A percentile compares a stretch with the other conserved stretches of the same genome.
These are phyloP conservation scores for Colletotrichum viniferum DNA, from an alignment of 2,329 filamentous ascomycete species.

Conservation along the genomic window DNA sequence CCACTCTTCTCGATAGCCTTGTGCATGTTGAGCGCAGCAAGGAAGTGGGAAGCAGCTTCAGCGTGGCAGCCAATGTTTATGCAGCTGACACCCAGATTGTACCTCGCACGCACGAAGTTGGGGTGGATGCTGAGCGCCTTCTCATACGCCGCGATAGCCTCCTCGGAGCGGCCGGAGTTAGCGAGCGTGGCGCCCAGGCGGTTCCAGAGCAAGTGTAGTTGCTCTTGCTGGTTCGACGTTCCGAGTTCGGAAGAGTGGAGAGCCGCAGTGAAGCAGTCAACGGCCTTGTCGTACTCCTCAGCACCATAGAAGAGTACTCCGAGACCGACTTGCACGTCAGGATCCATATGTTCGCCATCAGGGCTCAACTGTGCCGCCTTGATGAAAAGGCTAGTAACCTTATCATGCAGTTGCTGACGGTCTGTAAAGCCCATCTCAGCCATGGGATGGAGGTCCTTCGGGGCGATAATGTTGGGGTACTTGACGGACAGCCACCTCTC, in stretches of 20 bases:
- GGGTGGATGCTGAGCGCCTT: slow-evolving; percentile 87
- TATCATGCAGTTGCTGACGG: slow-evolving; percentile 85
- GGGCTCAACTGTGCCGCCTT: slow-evolving; percentile 90
- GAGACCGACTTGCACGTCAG: slow-evolving; percentile 95
- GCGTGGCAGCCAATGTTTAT: slow-evolving; percentile 97
- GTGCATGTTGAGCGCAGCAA: slow-evolving; percentile 94
- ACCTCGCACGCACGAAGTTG: slow-evolving; percentile 95
- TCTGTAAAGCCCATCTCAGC: slow-evolving; percentile 95
- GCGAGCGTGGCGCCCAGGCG: slow-evolving; percentile 93
- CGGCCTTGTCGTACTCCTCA: slow-evolving; percentile 97
- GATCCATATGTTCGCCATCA: slow-evolving; percentile 94
- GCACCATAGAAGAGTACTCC: slow-evolving; percentile 97
- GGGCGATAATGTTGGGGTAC: slow-evolving; percentile 82
- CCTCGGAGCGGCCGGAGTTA: slow-evolving; percentile 91
- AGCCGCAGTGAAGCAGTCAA: slow-evolving; percentile 96
- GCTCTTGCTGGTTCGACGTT: slow-evolving; percentile 80
- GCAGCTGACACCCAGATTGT: slow-evolving; percentile 95
- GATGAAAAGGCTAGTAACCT: slow-evolving; percentile 91
- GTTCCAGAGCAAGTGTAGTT: slow-evolving; percentile 97
- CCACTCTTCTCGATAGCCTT: slow-evolving; percentile 88
- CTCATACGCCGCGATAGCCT: slow-evolving; percentile 96
- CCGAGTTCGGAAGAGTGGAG: slow-evolving; percentile 86
- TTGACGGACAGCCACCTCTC: slow-evolving; percentile 97
- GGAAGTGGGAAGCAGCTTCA: slow-evolving; percentile 89
- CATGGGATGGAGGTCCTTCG: slow-evolving; percentile 72